These are phyloP conservation scores for Corynascus novoguineensis DNA, from an alignment of 495 filamentous ascomycete genomes.

Conservation along the genomic window DNA sequence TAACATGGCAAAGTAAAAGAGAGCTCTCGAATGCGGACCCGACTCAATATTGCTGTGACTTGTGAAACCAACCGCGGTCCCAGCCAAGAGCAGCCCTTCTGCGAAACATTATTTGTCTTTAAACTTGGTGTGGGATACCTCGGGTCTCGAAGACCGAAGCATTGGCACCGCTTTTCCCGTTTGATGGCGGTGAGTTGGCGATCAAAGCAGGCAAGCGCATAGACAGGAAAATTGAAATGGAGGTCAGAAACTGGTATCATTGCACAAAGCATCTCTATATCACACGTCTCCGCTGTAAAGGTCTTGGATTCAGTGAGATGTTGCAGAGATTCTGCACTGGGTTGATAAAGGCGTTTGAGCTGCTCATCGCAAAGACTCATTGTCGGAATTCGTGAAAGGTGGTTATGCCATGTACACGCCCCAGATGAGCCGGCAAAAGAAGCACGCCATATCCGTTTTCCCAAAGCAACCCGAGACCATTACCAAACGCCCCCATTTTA, in stretches of 20 bases:
- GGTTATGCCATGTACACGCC: conserved; percentile 31
- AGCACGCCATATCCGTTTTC: conserved; percentile 35
- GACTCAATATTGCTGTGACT: no score
- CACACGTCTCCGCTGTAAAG: background rate
- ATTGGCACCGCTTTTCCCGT: no score
- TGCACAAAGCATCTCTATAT: conserved; percentile 11
- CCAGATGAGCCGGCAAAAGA: conserved; percentile 28
- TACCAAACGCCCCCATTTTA: conserved; percentile 50
- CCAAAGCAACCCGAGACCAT: conserved; percentile 33
- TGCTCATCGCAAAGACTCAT: conserved; percentile 28
- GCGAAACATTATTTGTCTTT: no score
- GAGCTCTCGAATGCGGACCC: no score
- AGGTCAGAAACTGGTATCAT: conserved; percentile 6
- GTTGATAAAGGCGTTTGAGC: conserved; percentile 7
- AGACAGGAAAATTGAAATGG: background rate
- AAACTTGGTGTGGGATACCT: no score
- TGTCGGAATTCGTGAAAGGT: conserved; percentile 24
- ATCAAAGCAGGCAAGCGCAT: background rate
- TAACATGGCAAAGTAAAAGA: no score
- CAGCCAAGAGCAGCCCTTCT: no score
- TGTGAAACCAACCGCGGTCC: no score
- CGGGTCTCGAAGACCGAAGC: no score
- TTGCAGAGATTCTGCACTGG: conserved; percentile 11
- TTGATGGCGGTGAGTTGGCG: no score
- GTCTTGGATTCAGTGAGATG: background rate